A percentile compares a stretch with the other conserved stretches of the same genome.
phyloP scores from a whole-genome alignment of 306 rosid species.

The Prunus fruticosa region DNA sequence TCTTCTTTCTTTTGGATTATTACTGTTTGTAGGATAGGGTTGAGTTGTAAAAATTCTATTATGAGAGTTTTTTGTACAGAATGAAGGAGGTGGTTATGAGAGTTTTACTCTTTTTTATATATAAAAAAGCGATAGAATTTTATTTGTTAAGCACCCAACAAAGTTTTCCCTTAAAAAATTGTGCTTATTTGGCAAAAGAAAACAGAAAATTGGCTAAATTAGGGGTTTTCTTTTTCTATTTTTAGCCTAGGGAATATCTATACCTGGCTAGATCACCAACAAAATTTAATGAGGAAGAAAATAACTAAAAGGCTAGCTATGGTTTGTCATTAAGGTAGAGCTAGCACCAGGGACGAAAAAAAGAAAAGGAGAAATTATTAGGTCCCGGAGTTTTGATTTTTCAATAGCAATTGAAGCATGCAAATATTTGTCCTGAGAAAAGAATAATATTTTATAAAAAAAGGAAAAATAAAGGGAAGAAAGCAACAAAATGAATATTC shows the following conservation, averaged over 20 bases:
- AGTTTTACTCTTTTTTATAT: no score
- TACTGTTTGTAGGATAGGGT: neutral
- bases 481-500: neutral
- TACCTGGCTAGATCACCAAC: slow-evolving; percentile 13
- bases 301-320: neutral
- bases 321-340: neutral
- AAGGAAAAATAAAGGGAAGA: neutral
- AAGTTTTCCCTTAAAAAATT: neutral
- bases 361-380: no score
- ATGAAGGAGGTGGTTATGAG: no score
- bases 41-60: neutral
- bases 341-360: no score
- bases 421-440: neutral
- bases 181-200: neutral
- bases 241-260: neutral
- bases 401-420: neutral
- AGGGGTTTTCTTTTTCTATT: neutral
- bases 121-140: no score
- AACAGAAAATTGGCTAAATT: neutral
- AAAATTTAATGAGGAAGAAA: slow-evolving; percentile 5
- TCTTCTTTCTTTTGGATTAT: neutral
- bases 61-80: no score
- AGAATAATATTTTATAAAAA: neutral
- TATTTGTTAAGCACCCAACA: neutral
- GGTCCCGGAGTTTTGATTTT: neutral